Conservation (phyloP, 345 rosid species). For the Fremontodendron californicum region DNA sequence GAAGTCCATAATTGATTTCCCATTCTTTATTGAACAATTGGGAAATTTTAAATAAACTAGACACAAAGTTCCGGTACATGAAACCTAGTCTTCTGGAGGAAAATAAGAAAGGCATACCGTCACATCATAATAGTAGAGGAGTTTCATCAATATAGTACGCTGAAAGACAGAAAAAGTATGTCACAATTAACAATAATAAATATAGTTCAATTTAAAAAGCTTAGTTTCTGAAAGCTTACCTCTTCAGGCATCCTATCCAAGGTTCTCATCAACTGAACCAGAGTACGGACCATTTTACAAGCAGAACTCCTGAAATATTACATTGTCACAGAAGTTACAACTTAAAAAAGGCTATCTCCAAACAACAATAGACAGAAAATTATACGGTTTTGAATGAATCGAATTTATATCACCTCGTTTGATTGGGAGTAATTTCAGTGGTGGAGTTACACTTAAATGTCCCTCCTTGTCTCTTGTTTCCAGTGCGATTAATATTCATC, state of each 20-base stretch:
- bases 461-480: conserved; percentile 68
- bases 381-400: not conserved
- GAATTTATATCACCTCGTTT: conserved; percentile 63
- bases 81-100: conserved; percentile 5
- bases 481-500: conserved; percentile 79
- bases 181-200: conserved; percentile 19
- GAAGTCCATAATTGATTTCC: conserved; percentile 1
- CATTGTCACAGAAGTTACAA: not conserved
- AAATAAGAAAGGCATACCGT: conserved; percentile 56
- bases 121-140: conserved; percentile 85
- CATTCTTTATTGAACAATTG: not conserved
- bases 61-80: not conserved
- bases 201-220: not conserved
- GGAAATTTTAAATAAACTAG: not conserved
- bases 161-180: conserved; percentile 31
- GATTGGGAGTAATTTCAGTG: conserved; percentile 76
- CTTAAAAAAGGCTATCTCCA: conserved; percentile 1
- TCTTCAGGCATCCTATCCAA: conserved; percentile 92
- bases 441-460: conserved; percentile 65
- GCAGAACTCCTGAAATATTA: conserved; percentile 74
- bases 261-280: conserved; percentile 95
- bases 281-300: conserved; percentile 91
- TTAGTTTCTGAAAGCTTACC: conserved; percentile 36
- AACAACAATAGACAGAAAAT: not conserved
- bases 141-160: conserved; percentile 97